Evolutionary conservation across 2,329 filamentous ascomycete species (phyloP).

Genomic region (Aspergillus pseudoterreus): DNA sequence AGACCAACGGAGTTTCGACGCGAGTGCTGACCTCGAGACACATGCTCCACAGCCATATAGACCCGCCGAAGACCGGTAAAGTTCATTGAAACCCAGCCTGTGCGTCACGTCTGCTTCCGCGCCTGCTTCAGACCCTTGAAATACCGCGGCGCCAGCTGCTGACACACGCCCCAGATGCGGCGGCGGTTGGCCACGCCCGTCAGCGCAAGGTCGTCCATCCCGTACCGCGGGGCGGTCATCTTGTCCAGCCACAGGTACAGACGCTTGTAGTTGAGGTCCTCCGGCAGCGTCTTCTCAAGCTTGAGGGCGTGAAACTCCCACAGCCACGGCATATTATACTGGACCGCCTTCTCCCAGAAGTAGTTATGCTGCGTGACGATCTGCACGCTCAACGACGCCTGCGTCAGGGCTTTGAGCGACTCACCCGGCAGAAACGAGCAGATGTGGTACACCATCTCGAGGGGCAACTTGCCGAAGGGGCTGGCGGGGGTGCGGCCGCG

Average conservation of each 20-base stretch:
- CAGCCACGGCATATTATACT: conserved; percentile 20
- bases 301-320: conserved; percentile 12
- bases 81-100: neutral
- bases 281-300: neutral
- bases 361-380: conserved; percentile 16
- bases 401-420: conserved; percentile 12
- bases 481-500: conserved; percentile 9
- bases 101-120: neutral
- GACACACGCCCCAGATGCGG: conserved; percentile 17
- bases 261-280: conserved; percentile 13
- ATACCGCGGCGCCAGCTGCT: conserved; percentile 14
- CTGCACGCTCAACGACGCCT: conserved; percentile 16
- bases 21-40: too few species aligned
- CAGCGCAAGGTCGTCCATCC: conserved; percentile 13
- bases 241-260: conserved; percentile 16
- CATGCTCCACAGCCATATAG: too few species aligned
- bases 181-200: conserved; percentile 18
- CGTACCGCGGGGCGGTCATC: conserved; percentile 13
- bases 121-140: neutral
- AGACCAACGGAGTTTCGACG: too few species aligned
- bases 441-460: conserved; percentile 16
- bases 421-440: conserved; percentile 17
- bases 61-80: neutral
- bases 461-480: conserved; percentile 14
- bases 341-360: conserved; percentile 18